Base-by-base conservation (phyloP, 2,329 filamentous ascomycete species). In the Aureobasidium subglaciale region DNA sequence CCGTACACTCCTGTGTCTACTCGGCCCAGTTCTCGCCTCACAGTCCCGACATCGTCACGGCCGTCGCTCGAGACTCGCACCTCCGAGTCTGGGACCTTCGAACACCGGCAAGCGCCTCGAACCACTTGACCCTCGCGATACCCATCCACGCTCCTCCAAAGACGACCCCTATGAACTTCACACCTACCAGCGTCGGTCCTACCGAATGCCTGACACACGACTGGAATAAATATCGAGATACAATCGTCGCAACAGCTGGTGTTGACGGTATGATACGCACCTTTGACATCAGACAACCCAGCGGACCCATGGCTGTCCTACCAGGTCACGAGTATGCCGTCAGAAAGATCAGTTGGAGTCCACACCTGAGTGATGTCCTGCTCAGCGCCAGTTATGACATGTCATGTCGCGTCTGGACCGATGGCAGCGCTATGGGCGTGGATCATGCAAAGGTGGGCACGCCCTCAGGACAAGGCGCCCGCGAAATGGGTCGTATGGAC, bases 201-300 rank as follows among this genome's bases (percentile, higher is more conserved):
- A 79, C 83, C 9, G 93, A 99, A 75, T 83, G 89, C 34, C 80
- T 99, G 29, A 96, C 91, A 0, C 93, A 97, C 72, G 93, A 99
- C 71, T 99, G 93, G 93, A 99, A 99, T 75, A 99, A 99, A 72
- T 99, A 99, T 73, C 82, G 87, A 35, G 84, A 90, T 62, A 86
- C 84, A 0, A 78, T 96, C 24, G 76, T 99, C 55, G 93, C 93
- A 0, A 90, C 90, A 0, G 93, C 84, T 1, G 92, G 93, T 55
- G 93, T 97, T 3, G 93, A 99, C 70, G 82, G 88, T 54, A 75
- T 86, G 16, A 85, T 99, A 59, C 84, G 93, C 45, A 93, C 88
- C 0, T 97, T 97, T 65, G 93, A 99, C 70, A 85, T 96, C 42
- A 80, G 93, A 40, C 86, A 84, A 64, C 87, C 89, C 1, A 82